Percentiles rank a stretch among this genome's conserved stretches.
Conservation (phyloP, 768 basidiomycete genomes). For the Panellus pusillus region DNA sequence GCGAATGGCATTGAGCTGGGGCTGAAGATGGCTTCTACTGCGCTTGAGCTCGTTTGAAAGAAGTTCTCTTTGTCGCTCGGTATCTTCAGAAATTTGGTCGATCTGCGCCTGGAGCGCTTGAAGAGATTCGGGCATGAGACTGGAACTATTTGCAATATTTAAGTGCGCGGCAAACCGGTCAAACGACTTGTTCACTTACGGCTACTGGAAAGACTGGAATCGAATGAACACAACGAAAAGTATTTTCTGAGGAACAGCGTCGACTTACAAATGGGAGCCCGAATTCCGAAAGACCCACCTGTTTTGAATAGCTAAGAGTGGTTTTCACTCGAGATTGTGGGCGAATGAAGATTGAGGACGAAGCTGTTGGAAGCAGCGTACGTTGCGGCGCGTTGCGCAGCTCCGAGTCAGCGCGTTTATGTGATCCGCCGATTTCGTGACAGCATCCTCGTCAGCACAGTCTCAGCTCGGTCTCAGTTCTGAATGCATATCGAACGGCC, state of each 20-base stretch:
- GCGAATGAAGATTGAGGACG: too few species aligned
- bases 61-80: background rate
- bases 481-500: constrained; percentile 6
- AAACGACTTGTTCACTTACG: background rate
- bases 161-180: background rate
- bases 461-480: too few species aligned
- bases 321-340: too few species aligned
- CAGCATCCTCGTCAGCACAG: constrained; percentile 2
- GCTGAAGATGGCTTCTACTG: background rate
- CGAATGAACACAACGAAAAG: too few species aligned
- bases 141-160: too few species aligned
- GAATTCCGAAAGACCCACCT: too few species aligned
- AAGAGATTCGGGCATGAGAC: background rate
- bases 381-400: too few species aligned
- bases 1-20: background rate
- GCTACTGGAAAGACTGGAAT: background rate
- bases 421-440: background rate
- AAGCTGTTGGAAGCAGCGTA: too few species aligned
- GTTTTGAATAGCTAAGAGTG: too few species aligned
- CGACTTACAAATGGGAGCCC: too few species aligned
- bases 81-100: background rate
- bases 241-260: too few species aligned
- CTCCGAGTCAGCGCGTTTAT: too few species aligned
- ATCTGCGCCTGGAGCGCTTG: background rate
- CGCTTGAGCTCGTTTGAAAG: background rate